Evolutionary conservation across 1,139 yeast genomes (phyloP), one percentile per base, ranked within the genome.

Genomic region (Candida buenavistaensis): DNA sequence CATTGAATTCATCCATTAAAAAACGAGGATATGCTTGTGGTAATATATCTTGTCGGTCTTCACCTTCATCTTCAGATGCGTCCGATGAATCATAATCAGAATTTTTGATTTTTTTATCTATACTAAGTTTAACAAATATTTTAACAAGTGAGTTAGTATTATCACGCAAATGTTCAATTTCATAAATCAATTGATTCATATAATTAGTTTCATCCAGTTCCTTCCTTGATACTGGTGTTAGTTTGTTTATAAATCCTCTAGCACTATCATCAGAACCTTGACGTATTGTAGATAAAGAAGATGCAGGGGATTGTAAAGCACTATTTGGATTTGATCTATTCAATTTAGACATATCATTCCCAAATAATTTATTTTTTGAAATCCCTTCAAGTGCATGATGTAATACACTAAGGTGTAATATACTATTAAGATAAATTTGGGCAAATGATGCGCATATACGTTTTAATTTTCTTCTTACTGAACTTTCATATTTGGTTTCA

Each of bases 11-110:
- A 30, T 78, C 77, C 23, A 70, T 64, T 6, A 82, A 55, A 48
- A 82, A 80, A 39, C 92, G 62, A n/a, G 90, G 86, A 45, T 80
- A 75, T 2, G 78, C 62, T 51, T 81, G 82, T 0, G 90, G 90
- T 17, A 82, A 50, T 10, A 62, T 39, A 30, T 71, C 61, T 41
- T 51, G 58, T 20, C 74, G 47, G 26, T 61, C 70, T 33, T 57
- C 61, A 2, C 68, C 71, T 34, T 56, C 59, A 9, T 47, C 55
- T 16, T 59, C 65, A 1, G 68, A 61, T 3, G 52, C 57, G 45
- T 68, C 75, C 2, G 71, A 60, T 0, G 63, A 60, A 41, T 66
- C 70, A 42, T 70, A 70, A 39, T 70, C 75, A 9, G 58, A 50
- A 2, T 50, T 41, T 23, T 48, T 53, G 6, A 68, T 60, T 26